Conservation (phyloP, 169 alveolate species). For the Amoebophrya sp. region DNA sequence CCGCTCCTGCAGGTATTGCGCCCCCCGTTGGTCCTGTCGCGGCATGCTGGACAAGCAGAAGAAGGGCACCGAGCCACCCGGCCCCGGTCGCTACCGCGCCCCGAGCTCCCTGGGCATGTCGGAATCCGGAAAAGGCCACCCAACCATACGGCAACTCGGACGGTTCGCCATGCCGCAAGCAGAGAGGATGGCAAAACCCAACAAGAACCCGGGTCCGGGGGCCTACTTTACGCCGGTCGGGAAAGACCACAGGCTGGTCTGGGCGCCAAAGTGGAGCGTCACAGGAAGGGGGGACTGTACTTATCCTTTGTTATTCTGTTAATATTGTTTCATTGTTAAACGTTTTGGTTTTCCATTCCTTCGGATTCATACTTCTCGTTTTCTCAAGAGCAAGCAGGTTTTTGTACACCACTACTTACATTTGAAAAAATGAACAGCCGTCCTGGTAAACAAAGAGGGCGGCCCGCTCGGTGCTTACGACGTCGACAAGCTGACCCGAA, state of each 20-base stretch:
- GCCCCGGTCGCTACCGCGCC: not conserved
- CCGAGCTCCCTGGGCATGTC: not conserved
- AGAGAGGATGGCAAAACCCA: not conserved
- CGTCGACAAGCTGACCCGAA: not conserved
- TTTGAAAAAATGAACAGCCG: not conserved
- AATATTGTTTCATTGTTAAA: too few species aligned
- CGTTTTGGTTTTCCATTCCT: too few species aligned
- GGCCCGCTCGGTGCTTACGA: not conserved
- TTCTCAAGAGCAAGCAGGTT: not conserved
- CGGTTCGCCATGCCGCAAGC: not conserved
- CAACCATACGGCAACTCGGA: not conserved
- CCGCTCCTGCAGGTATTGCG: not conserved
- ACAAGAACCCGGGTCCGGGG: not conserved
- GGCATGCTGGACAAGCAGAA: not conserved
- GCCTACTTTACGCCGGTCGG: not conserved
- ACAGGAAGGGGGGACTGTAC: not conserved
- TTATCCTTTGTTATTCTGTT: not conserved
- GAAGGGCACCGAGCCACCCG: not conserved
- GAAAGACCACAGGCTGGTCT: not conserved
- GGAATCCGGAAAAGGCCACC: not conserved
- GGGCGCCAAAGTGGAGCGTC: not conserved
- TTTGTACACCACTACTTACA: not conserved
- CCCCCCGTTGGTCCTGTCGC: not conserved
- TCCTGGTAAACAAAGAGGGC: not conserved
- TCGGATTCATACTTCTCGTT: too few species aligned